Percentiles rank a stretch among this genome's conserved stretches.
These are phyloP conservation scores for Stagonosporopsis rhizophila DNA, from an alignment of 2,329 filamentous ascomycete species.

Conservation along the genomic window DNA sequence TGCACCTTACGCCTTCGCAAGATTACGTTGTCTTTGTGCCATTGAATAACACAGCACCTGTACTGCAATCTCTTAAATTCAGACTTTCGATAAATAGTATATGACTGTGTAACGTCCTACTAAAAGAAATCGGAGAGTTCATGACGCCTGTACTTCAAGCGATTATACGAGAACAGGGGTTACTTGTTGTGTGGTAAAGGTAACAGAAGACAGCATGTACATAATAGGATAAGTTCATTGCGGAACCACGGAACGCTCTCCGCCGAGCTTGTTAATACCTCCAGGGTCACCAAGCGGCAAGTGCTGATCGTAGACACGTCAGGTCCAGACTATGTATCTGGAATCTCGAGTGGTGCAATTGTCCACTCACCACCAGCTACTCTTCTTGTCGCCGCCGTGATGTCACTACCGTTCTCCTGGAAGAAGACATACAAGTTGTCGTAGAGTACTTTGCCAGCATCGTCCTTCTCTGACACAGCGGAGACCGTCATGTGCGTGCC, in stretches of 20 bases:
- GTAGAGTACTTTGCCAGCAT: constrained; percentile 26
- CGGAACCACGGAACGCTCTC: not conserved
- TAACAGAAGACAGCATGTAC: not conserved
- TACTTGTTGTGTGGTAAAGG: not conserved
- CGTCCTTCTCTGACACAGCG: constrained; percentile 37
- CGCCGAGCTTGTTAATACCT: not conserved
- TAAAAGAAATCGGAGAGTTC: not conserved
- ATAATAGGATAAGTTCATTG: not conserved
- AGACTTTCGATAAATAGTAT: not conserved
- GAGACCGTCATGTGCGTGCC: constrained; percentile 53
- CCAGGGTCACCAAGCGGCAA: not conserved
- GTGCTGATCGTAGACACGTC: not conserved
- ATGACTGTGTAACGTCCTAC: too few species aligned
- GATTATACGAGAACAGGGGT: not conserved
- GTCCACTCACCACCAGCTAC: constrained; percentile 40
- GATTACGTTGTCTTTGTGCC: not conserved
- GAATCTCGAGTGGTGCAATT: constrained; percentile 33
- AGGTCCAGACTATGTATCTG: constrained; percentile 22
- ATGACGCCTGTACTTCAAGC: not conserved
- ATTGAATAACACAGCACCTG: not conserved
- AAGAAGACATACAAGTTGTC: constrained; percentile 46
- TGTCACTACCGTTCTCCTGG: constrained; percentile 39
- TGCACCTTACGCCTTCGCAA: not conserved
- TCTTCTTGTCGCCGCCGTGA: constrained; percentile 38
- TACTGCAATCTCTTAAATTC: not conserved